These are phyloP conservation scores for Boletus pseudo-olivaceus DNA, from an alignment of 768 basidiomycete genomes.

Conservation along the genomic window DNA sequence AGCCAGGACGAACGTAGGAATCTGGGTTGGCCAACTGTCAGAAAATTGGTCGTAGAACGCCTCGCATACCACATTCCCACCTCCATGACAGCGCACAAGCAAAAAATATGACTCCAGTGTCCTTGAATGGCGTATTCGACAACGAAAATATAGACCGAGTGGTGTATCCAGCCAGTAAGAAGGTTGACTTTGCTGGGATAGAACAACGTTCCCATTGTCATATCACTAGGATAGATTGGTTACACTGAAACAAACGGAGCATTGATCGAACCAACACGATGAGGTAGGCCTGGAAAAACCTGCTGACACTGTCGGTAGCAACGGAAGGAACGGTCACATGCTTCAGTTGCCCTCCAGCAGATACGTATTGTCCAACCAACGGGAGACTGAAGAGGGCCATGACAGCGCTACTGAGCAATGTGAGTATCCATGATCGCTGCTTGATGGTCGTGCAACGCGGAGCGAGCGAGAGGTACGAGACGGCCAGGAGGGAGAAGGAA, in stretches of 20 bases:
- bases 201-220: conserved; percentile 42
- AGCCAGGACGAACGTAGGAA: conserved; percentile 54
- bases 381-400: conserved; percentile 45
- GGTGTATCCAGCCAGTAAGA: conserved; percentile 55
- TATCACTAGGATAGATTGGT: conserved; percentile 35
- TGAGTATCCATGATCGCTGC: conserved; percentile 49
- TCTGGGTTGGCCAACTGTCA: conserved; percentile 22
- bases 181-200: conserved; percentile 48
- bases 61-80: conserved; percentile 16
- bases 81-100: conserved; percentile 47
- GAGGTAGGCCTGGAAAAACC: conserved; percentile 49
- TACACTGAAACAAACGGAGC: conserved; percentile 6
- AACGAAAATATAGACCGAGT: conserved; percentile 40
- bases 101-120: conserved; percentile 42
- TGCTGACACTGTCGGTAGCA: conserved; percentile 24
- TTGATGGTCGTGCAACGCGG: conserved; percentile 33
- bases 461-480: conserved; percentile 31
- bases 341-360: conserved; percentile 26
- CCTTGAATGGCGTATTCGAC: conserved; percentile 37
- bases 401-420: conserved; percentile 35
- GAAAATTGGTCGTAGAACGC: background rate
- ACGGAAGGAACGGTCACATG: conserved; percentile 19
- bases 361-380: conserved; percentile 31
- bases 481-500: conserved; percentile 15
- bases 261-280: conserved; percentile 26